Evolutionary conservation across 176 grass and related monocot species (phyloP).

Genomic region (Raddia distichophylla): DNA sequence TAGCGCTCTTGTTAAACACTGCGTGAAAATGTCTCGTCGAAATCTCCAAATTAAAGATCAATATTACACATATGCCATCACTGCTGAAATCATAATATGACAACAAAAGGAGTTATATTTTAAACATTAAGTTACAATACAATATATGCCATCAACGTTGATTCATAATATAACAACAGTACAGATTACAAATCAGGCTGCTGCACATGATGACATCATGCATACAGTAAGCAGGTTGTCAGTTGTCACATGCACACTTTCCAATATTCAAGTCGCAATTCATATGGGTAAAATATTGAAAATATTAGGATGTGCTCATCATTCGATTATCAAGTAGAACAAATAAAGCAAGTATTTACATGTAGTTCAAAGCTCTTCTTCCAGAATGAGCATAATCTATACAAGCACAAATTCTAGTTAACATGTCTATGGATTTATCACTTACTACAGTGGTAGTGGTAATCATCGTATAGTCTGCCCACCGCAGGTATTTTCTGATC

Average conservation of each 20-base stretch:
- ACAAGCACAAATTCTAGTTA: slow-evolving; percentile 1
- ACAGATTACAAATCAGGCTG: not conserved
- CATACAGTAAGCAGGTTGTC: not conserved
- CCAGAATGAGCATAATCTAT: slow-evolving; percentile 15
- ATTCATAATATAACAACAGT: not conserved
- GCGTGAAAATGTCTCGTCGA: slow-evolving; percentile 37
- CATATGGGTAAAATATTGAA: not conserved
- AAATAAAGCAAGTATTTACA: slow-evolving; percentile 12
- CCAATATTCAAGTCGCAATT: slow-evolving; percentile 4
- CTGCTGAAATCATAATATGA: slow-evolving; percentile 16
- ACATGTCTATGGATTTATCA: slow-evolving; percentile 8
- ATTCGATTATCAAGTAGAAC: not conserved
- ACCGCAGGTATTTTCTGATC: slow-evolving; percentile 88
- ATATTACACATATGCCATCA: slow-evolving; percentile 23
- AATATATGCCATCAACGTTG: not conserved
- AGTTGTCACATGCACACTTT: not conserved
- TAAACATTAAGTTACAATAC: slow-evolving; percentile 1
- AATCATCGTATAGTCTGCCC: slow-evolving; percentile 99
- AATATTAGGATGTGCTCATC: no score
- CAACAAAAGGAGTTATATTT: not conserved
- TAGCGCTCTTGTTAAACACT: slow-evolving; percentile 88
- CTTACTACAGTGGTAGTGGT: slow-evolving; percentile 81
- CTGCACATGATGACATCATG: not conserved
- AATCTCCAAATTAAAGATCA: slow-evolving; percentile 1
- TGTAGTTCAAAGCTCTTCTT: not conserved